Conservation (phyloP, 495 filamentous ascomycete genomes). For the Xylaria acuta region DNA sequence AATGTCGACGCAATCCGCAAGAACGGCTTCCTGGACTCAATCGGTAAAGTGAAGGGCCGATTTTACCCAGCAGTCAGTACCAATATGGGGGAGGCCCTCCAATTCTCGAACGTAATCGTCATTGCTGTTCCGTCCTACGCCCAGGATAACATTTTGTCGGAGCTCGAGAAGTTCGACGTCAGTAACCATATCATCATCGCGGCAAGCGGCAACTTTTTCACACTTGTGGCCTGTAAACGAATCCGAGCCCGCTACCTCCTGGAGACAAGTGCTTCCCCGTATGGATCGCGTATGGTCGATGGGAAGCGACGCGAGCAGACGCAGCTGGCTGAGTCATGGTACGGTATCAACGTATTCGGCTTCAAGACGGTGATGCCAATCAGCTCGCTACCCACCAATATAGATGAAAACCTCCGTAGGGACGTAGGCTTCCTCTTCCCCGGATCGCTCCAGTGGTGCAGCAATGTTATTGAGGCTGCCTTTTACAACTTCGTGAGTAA, state of each 20-base stretch:
- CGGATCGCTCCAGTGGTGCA: constrained; percentile 19
- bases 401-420: neutral
- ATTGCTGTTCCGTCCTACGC: constrained; percentile 23
- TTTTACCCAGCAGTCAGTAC: constrained; percentile 13
- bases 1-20: constrained; percentile 10
- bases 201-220: constrained; percentile 22
- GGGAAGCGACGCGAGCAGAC: neutral
- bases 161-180: constrained; percentile 16
- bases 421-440: constrained; percentile 16
- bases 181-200: constrained; percentile 20
- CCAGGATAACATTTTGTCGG: constrained; percentile 19
- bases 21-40: constrained; percentile 16
- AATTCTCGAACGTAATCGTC: constrained; percentile 11
- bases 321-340: constrained; percentile 15
- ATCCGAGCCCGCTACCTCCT: constrained; percentile 18
- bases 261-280: constrained; percentile 22
- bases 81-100: constrained; percentile 15
- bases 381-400: constrained; percentile 11
- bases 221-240: constrained; percentile 18
- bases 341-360: constrained; percentile 19
- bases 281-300: constrained; percentile 18
- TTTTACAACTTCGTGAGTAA: constrained; percentile 20
- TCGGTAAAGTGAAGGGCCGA: constrained; percentile 14
- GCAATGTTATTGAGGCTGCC: constrained; percentile 23
- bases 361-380: constrained; percentile 23